Conservation (phyloP, 306 rosid genomes). For the Prunus mongolica region DNA sequence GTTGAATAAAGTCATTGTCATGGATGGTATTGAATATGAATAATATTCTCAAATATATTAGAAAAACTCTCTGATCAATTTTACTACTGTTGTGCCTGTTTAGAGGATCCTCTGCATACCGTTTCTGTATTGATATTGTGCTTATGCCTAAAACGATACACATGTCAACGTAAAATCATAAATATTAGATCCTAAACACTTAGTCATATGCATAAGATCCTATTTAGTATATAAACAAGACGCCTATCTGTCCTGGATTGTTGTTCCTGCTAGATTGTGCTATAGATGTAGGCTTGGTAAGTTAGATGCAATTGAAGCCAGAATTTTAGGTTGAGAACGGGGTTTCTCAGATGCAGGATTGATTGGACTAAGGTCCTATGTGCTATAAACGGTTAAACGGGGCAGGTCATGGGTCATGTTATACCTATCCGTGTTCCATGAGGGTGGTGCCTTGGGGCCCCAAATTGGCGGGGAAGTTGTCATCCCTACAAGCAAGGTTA, state of each 20-base stretch:
- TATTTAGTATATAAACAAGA: too few relatives aligned
- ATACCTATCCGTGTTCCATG: background rate
- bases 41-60: background rate
- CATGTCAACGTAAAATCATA: too few relatives aligned
- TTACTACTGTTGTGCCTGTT: background rate
- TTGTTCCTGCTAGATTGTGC: too few relatives aligned
- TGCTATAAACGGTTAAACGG: background rate
- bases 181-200: too few relatives aligned
- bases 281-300: too few relatives aligned
- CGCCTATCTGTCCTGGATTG: too few relatives aligned
- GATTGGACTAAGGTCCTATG: background rate
- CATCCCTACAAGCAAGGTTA: background rate
- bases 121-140: too few relatives aligned
- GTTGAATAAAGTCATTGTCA: constrained; percentile 23
- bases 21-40: background rate
- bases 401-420: background rate
- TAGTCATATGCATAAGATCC: too few relatives aligned
- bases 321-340: too few relatives aligned
- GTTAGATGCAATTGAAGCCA: too few relatives aligned
- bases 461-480: background rate
- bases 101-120: too few relatives aligned
- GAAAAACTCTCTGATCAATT: background rate
- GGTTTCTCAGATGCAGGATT: background rate
- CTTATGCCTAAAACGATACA: too few relatives aligned
- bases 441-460: background rate